These are phyloP conservation scores for Anisodus acutangulus DNA, from an alignment of 257 asterid species.

Conservation along the genomic window DNA sequence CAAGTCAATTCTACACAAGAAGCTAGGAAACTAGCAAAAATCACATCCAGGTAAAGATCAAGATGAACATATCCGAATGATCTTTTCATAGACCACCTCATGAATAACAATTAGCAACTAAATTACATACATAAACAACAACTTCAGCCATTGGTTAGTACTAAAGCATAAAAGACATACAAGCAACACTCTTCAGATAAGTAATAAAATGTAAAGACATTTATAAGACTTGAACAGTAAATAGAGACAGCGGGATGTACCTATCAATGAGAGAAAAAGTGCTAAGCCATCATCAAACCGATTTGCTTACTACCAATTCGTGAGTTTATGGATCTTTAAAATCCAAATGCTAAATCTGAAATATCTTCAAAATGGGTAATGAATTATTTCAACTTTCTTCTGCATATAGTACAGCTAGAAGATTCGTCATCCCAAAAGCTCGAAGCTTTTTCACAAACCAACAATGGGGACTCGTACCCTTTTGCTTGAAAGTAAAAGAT, in stretches of 20 bases:
- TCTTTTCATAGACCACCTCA: not conserved
- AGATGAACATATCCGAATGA: conserved; percentile 22
- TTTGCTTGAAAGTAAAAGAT: not conserved
- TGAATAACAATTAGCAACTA: not conserved
- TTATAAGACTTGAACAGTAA: not conserved
- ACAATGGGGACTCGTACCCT: not conserved
- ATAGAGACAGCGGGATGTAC: conserved; percentile 3
- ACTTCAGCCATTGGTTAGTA: not conserved
- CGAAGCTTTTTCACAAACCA: conserved; percentile 5
- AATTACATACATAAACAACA: not conserved
- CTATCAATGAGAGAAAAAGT: not conserved
- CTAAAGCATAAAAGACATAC: not conserved
- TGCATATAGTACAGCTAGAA: not conserved
- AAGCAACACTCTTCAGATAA: not conserved
- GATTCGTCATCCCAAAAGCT: not conserved
- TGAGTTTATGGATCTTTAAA: not conserved
- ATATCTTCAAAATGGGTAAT: not conserved
- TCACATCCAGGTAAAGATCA: not conserved
- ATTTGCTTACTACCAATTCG: not conserved
- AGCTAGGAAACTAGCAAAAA: not conserved
- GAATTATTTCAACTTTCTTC: not conserved
- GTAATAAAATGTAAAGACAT: not conserved
- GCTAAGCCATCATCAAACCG: conserved; percentile 18
- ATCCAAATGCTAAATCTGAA: not conserved
- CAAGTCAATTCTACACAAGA: not conserved